Conservation (phyloP, 495 filamentous ascomycete species). For the Xylaria palmicola region DNA sequence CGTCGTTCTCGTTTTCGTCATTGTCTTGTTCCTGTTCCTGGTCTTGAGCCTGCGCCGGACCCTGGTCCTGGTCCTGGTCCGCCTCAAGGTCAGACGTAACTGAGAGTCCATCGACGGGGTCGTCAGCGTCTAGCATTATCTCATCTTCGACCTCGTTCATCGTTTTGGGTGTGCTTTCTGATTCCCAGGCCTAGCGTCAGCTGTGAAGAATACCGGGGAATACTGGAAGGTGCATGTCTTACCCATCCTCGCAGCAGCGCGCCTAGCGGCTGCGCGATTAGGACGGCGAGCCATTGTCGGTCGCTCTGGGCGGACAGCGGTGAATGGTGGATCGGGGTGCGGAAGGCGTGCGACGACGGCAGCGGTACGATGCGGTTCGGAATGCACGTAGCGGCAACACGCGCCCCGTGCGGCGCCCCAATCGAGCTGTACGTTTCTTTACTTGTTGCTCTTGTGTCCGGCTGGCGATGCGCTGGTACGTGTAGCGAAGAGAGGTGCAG, state of each 20-base stretch:
- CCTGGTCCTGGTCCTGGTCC: constrained; percentile 4
- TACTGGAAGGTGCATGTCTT: constrained; percentile 14
- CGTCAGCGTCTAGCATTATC: constrained; percentile 50
- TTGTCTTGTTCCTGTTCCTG: constrained; percentile 32
- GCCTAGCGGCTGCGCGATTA: constrained; percentile 45
- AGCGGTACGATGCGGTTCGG: not conserved
- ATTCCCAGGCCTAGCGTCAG: constrained; percentile 2
- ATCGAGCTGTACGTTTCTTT: too few species aligned
- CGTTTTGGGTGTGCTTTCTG: constrained; percentile 52
- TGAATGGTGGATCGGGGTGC: not conserved
- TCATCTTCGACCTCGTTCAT: constrained; percentile 51
- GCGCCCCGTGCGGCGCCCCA: too few species aligned
- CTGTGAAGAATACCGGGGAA: not conserved
- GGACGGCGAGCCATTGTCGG: constrained; percentile 36
- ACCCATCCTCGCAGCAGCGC: constrained; percentile 48
- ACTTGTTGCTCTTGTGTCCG: too few species aligned
- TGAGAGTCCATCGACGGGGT: constrained; percentile 40
- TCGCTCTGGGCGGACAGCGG: not conserved
- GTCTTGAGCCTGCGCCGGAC: too few species aligned
- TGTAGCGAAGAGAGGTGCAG: too few species aligned
- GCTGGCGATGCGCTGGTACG: too few species aligned
- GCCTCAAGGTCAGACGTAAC: too few species aligned
- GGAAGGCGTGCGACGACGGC: not conserved
- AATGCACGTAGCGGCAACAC: too few species aligned
- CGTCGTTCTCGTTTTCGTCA: constrained; percentile 40